phyloP scores from a whole-genome alignment of 108 stramenopile species.

The Discostella stelligeroides region DNA sequence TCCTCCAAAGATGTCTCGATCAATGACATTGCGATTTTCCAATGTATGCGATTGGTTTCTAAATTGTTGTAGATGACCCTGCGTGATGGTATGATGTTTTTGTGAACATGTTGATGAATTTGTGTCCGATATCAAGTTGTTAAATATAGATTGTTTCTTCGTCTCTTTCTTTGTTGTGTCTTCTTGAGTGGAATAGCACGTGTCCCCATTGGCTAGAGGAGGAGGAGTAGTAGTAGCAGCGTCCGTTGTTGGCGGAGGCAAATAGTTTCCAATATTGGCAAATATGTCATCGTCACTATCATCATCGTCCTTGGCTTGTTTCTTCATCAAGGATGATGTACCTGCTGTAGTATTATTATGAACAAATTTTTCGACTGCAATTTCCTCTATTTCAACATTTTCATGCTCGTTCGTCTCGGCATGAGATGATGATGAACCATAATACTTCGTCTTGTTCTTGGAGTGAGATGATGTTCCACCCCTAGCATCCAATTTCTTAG shows the following conservation, averaged over 20 bases:
- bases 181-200: neutral
- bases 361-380: neutral
- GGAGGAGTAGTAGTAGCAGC: neutral
- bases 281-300: slow-evolving; percentile 79
- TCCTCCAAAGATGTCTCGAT: slow-evolving; percentile 52
- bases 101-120: slow-evolving; percentile 3
- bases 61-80: neutral
- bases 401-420: slow-evolving; percentile 13
- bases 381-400: too few species aligned
- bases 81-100: slow-evolving; percentile 4
- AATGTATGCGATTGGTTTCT: neutral
- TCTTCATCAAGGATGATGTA: neutral
- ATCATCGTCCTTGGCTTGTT: slow-evolving; percentile 1
- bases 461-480: neutral
- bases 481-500: slow-evolving; percentile 25
- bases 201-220: neutral
- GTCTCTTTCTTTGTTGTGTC: neutral
- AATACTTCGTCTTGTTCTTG: slow-evolving; percentile 6
- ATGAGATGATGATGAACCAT: neutral
- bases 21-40: slow-evolving; percentile 35
- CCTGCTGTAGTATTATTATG: neutral
- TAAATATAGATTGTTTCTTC: slow-evolving; percentile 40
- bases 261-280: slow-evolving; percentile 62
- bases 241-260: slow-evolving; percentile 34
- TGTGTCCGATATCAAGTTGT: slow-evolving; percentile 27